Conservation (phyloP, 2,329 filamentous ascomycete species). For the Pseudogymnoascus destructans region DNA sequence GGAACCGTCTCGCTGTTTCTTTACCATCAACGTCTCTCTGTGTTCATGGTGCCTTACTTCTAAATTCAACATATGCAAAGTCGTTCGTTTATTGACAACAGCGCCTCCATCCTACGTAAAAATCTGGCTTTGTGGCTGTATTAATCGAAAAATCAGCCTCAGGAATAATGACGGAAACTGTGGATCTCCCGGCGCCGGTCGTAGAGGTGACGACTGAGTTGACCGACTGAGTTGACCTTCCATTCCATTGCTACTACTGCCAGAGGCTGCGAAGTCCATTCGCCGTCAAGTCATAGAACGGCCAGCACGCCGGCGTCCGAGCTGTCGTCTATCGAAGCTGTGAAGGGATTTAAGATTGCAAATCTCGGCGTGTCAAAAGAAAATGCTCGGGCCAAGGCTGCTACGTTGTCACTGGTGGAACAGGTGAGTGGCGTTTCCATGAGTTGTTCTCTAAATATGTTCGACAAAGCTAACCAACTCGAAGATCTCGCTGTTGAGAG, state of each 20-base stretch:
- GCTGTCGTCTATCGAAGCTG: slow-evolving; percentile 16
- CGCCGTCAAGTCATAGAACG: slow-evolving; percentile 16
- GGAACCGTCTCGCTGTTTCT: neutral
- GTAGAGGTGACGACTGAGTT: neutral
- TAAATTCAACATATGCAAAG: slow-evolving; percentile 4
- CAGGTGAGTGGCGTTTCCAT: slow-evolving; percentile 17
- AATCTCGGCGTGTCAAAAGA: slow-evolving; percentile 15
- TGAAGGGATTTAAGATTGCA: slow-evolving; percentile 15
- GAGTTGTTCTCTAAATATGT: neutral
- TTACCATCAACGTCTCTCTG: neutral
- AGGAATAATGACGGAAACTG: neutral
- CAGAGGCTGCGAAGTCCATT: slow-evolving; percentile 16
- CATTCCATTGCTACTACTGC: neutral
- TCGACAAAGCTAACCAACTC: slow-evolving; percentile 11
- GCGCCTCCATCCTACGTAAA: slow-evolving; percentile 2
- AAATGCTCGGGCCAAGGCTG: slow-evolving; percentile 16
- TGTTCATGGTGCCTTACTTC: neutral
- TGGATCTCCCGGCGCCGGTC: neutral
- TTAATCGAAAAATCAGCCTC: neutral
- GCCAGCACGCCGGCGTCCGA: slow-evolving; percentile 22
- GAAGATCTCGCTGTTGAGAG: slow-evolving; percentile 45
- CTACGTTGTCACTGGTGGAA: slow-evolving; percentile 24
- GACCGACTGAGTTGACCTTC: neutral
- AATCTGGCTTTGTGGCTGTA: neutral
- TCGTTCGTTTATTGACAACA: neutral